Evolutionary conservation across 2,329 filamentous ascomycete species (phyloP), one percentile per base, ranked within the genome.

Genomic region (Epichloe sibirici): DNA sequence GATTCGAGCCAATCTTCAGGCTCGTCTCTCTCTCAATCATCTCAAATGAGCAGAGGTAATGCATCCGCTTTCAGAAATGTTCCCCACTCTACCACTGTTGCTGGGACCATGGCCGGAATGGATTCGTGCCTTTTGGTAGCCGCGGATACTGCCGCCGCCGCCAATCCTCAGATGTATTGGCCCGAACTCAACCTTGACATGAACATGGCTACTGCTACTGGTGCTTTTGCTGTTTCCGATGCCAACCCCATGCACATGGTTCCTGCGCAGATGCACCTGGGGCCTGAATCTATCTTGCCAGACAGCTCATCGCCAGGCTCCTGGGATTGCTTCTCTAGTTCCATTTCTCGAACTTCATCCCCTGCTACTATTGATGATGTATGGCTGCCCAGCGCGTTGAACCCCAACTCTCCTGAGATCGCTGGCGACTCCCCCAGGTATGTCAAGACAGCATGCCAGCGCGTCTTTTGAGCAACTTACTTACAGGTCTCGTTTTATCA

Each of bases 371-470:
- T 71, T 51, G 76, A 79, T 57, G 76, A 78, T 56, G 58, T 70
- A 38, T 79, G 76, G 67, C 63, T 66, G 35, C 56, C 63, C 23
- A 59, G 61, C 23, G 59, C 63, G 45, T 57, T 65, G 53, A 68
- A 64, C 60, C 67, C 67, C 39, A 69, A 71, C 61, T 77, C 75
- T 37, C 74, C 75, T 55, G 68, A 71, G 50, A 69, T 78, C 56
- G 65, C 69, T 56, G 73, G 72, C 63, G 73, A 74, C 56, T 77
- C 75, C 75, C 75, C 76, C 51, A 77, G 73, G 76, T 79, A 77
- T 63, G 75, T 76, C 57, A 52, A 57, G 54, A 53, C 17, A 5
- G 9, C 50, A 51, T 49, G 55, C 25, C 42, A 8, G 45, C 34
- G 15, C 48, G 47, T 28, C 52, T 59, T 17, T 34, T 7, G 38